Conservation (phyloP, 1,139 yeast genomes). For the Yamadazyma atmosphaerica region DNA sequence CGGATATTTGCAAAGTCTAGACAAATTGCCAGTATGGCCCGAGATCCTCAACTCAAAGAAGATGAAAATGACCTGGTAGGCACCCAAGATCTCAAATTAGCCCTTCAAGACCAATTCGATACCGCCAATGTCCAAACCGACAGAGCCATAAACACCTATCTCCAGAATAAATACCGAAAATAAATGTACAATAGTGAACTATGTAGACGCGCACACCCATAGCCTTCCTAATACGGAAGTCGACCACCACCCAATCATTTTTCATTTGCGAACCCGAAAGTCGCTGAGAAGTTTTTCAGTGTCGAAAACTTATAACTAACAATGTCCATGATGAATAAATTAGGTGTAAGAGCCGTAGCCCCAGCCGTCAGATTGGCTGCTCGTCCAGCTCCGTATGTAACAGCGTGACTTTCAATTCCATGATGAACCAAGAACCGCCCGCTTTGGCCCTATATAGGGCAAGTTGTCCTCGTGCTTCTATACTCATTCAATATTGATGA, state of each 20-base stretch:
- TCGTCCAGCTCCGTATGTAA: slow-evolving; percentile 50
- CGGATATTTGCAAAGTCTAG: slow-evolving; percentile 21
- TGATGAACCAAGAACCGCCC: too few relatives aligned
- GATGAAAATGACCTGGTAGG: slow-evolving; percentile 5
- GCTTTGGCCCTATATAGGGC: too few relatives aligned
- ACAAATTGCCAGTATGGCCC: slow-evolving; percentile 13
- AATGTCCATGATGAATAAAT: slow-evolving; percentile 50
- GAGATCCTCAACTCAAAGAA: neutral
- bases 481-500: too few relatives aligned
- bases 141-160: slow-evolving; percentile 3
- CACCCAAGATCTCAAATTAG: neutral
- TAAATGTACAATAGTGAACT: neutral
- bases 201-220: slow-evolving; percentile 1
- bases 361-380: slow-evolving; percentile 39
- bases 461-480: too few relatives aligned
- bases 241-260: slow-evolving; percentile 36
- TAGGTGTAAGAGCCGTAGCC: slow-evolving; percentile 46
- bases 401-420: neutral
- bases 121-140: neutral
- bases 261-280: slow-evolving; percentile 20
- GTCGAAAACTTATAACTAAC: slow-evolving; percentile 3
- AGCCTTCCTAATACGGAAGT: slow-evolving; percentile 33
- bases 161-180: slow-evolving; percentile 3
- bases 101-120: neutral
- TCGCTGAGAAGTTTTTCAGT: slow-evolving; percentile 19